Evolutionary conservation across 257 asterid species (phyloP), one percentile per base, ranked within the genome.

Genomic region (Solanum paucissectum): DNA sequence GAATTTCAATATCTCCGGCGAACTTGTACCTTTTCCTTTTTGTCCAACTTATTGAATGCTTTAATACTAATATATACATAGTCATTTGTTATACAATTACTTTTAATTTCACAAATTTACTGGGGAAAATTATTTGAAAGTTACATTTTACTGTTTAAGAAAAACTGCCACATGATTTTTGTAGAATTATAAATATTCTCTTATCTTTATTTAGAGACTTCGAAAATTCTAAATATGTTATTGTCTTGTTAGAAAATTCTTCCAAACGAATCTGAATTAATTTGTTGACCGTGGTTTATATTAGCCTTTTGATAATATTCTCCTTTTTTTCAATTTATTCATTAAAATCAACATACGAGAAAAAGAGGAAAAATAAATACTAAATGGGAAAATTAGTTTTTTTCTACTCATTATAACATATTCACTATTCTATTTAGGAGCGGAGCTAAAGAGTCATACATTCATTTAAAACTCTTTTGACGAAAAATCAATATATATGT

Each of bases 1-100:
- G 49, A 40, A 84, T 33, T 85, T 62, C 44, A 44, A 85, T 62
- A 46, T 32, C 42, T 42, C 87, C 62, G 87, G 85, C 69, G 42
- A 81, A 81, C 84, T 79, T 77, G 13, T 21, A 25, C 64, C 25
- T 77, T 25, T 25, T 1, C 75, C 34, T 71, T 71, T 71, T 71
- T 71, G n/a, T 7, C n/a, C 64, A 77, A 77, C 85, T 81, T 81
- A 46, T 81, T 85, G 44, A 27, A 69, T 68, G 81, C 32, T 68
- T 36, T 36, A 72, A 9, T 44, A 12, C 12, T 44, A 44, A 44
- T 42, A 76, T 49, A 71, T 55, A 0, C 32, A 69, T 9, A 69
- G 71, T 75, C 25, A 32, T 7, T 44, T 55, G 76, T 40, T 42
- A 27, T 86, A 9, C 40, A 38, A 40, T 77, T 16, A 21, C 34